Evolutionary conservation across 2,329 filamentous ascomycete genomes (phyloP).

Genomic region (Fusarium napiforme): DNA sequence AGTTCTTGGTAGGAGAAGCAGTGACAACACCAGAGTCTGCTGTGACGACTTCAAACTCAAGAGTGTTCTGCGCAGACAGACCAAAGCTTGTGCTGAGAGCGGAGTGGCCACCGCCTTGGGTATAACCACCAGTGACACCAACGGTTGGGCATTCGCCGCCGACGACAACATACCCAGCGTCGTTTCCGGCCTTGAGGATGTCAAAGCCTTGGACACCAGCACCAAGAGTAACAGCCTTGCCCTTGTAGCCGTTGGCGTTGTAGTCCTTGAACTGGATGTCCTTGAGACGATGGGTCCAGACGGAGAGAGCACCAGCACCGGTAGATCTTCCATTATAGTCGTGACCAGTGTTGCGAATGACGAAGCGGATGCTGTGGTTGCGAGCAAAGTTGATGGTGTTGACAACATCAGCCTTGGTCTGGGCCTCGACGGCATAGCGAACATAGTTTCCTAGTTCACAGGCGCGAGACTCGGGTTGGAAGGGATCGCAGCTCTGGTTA

Average conservation of each 20-base stretch:
- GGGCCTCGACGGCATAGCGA: constrained; percentile 52
- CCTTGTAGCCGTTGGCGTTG: constrained; percentile 58
- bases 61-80: constrained; percentile 68
- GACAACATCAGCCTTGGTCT: constrained; percentile 47
- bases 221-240: constrained; percentile 64
- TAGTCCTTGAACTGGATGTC: constrained; percentile 54
- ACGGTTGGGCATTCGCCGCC: constrained; percentile 67
- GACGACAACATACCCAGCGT: constrained; percentile 60
- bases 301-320: constrained; percentile 57
- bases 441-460: constrained; percentile 58
- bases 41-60: constrained; percentile 67
- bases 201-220: constrained; percentile 65
- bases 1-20: constrained; percentile 59
- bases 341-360: constrained; percentile 64
- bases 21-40: constrained; percentile 59
- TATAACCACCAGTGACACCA: constrained; percentile 66
- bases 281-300: constrained; percentile 58
- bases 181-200: constrained; percentile 54
- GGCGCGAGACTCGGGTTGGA: constrained; percentile 45
- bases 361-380: constrained; percentile 58
- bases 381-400: constrained; percentile 48
- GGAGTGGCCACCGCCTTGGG: constrained; percentile 66
- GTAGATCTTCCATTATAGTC: constrained; percentile 66
- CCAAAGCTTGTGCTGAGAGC: constrained; percentile 65
- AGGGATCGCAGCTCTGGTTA: constrained; percentile 55